Conservation (phyloP, 305 asterid species). For the Withania somnifera region DNA sequence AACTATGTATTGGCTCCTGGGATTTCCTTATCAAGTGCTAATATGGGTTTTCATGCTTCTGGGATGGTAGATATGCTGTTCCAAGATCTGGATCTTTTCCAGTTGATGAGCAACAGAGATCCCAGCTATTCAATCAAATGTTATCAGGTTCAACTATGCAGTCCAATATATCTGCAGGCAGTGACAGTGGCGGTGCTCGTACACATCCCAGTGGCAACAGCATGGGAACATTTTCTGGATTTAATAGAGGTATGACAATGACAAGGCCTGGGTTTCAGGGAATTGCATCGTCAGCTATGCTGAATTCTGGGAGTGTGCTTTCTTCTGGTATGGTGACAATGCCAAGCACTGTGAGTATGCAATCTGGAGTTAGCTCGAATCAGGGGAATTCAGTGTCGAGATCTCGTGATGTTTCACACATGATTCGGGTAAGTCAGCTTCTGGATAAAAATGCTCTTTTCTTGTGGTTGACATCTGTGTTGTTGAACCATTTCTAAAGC, state of each 20-base stretch:
- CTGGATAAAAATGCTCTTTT: constrained; percentile 3
- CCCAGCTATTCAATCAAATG: constrained; percentile 48
- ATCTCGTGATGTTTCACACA: constrained; percentile 45
- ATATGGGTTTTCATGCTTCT: constrained; percentile 13
- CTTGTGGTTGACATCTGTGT: not conserved
- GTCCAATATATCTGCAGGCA: constrained; percentile 38
- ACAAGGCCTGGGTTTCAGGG: constrained; percentile 57
- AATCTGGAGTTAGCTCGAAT: constrained; percentile 40
- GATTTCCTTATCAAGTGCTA: not conserved
- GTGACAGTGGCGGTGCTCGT: constrained; percentile 39
- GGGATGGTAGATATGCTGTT: constrained; percentile 49
- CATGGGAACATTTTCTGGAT: constrained; percentile 30
- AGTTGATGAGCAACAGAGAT: constrained; percentile 52
- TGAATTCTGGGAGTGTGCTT: constrained; percentile 45
- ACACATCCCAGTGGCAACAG: constrained; percentile 39
- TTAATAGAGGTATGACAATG: constrained; percentile 47
- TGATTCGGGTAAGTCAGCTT: constrained; percentile 37
- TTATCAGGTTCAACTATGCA: constrained; percentile 35
- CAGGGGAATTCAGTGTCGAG: constrained; percentile 45
- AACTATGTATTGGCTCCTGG: not conserved
- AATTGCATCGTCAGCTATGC: constrained; percentile 34
- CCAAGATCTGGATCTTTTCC: constrained; percentile 44
- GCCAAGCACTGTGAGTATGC: constrained; percentile 23
- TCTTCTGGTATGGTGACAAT: constrained; percentile 35
- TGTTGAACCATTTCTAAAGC: not conserved